Evolutionary conservation across 768 basidiomycete species (phyloP), one percentile per base, ranked within the genome.

Genomic region (Hortiboletus flavorubellus): DNA sequence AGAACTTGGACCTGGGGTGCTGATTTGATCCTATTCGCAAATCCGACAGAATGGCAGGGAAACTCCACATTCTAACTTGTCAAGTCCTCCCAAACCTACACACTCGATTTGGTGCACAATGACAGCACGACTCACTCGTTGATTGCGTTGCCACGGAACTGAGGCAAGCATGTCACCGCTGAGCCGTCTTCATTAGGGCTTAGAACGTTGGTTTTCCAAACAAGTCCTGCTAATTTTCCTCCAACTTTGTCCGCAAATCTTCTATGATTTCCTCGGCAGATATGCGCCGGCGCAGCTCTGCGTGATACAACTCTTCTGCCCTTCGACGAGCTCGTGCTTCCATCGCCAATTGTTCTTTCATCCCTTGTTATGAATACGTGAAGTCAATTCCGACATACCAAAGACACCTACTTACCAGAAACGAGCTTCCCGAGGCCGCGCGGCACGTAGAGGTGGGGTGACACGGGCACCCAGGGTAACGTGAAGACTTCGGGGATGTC

Each of bases 401-500:
- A 53, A 35, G 15, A 47, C 23, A 41, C 4, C 39, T 16, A 40
- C 70, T 46, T 59, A 76, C 74, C 66, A 37, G 70, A 66, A 41
- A 76, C 60, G 33, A 76, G 70, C 47, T 67, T 67, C 38, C 66
- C 67, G 15, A 76, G 59, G 12, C 67, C 59, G 3, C 72, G 71
- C 0, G 75, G 75, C 12, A 75, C 69, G 47, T 72, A 76, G 10
- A 75, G 45, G 35, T 61, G 53, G 15, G 63, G 58, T 26, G 55
- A 33, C 45, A 65, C 56, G 7, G 70, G 59, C n/a, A 68, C 64
- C 74, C 74, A 73, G 6, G 75, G 74, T 16, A 68, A 53, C 15
- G 64, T 52, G 21, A 69, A 64, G 40, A 70, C 56, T 15, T 76
- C 75, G 2, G 67, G 64, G 26, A 70, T 30, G 30, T 69, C 74